phyloP scores from a whole-genome alignment of 1,139 yeast species.

The Nakaseomyces glabratus region DNA sequence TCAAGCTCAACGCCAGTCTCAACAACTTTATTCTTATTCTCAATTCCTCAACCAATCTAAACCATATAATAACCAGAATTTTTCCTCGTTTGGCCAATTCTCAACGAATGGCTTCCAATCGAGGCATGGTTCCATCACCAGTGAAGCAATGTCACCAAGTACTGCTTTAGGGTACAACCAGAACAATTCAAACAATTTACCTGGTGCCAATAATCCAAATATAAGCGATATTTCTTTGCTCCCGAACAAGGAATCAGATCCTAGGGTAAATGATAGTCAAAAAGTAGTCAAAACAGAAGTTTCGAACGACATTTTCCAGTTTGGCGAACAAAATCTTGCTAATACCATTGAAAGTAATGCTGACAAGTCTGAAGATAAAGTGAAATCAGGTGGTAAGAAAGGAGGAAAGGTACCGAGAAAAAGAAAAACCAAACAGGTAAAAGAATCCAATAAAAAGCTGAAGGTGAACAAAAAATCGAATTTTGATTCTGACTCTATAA shows the following conservation, averaged over 20 bases:
- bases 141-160: slow-evolving; percentile 28
- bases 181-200: slow-evolving; percentile 4
- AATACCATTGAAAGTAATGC: slow-evolving; percentile 1
- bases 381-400: neutral
- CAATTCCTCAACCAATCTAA: slow-evolving; percentile 18
- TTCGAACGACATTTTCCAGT: neutral
- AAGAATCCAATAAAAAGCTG: slow-evolving; percentile 6
- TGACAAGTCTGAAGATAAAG: slow-evolving; percentile 1
- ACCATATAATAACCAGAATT: slow-evolving; percentile 11
- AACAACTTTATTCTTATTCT: slow-evolving; percentile 19
- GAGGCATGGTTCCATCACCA: slow-evolving; percentile 23
- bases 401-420: neutral
- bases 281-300: slow-evolving; percentile 3
- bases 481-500: slow-evolving; percentile 9
- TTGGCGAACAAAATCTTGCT: slow-evolving; percentile 2
- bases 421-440: neutral
- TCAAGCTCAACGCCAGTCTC: slow-evolving; percentile 6
- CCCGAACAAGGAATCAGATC: slow-evolving; percentile 7
- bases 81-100: slow-evolving; percentile 21
- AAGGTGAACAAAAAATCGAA: slow-evolving; percentile 2
- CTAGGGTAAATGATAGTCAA: slow-evolving; percentile 5
- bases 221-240: slow-evolving; percentile 3
- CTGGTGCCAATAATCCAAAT: neutral
- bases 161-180: slow-evolving; percentile 14
- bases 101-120: slow-evolving; percentile 23